Evolutionary conservation across 805 yeast genomes (phyloP).

Genomic region (Starmerella davenportii): DNA sequence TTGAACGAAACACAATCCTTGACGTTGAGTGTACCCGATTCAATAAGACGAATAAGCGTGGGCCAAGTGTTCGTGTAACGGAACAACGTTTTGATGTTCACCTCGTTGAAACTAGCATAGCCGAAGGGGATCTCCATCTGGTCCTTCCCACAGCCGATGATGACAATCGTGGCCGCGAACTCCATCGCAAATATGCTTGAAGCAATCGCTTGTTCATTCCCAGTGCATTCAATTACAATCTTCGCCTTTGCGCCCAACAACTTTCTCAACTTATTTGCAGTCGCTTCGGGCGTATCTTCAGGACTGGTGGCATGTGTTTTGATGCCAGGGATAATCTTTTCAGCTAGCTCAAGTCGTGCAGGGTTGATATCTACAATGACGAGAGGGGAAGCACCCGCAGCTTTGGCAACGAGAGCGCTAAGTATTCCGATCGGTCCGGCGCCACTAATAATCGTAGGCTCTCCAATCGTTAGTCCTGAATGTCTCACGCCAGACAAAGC

Average conservation of each 20-base stretch:
- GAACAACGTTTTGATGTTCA: conserved; percentile 34
- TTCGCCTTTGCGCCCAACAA: conserved; percentile 31
- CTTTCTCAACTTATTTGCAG: conserved; percentile 18
- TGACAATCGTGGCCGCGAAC: conserved; percentile 31
- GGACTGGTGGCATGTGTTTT: conserved; percentile 29
- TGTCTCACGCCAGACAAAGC: conserved; percentile 36
- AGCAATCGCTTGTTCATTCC: conserved; percentile 32
- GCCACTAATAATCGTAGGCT: conserved; percentile 33
- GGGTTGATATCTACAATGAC: conserved; percentile 33
- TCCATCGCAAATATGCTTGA: conserved; percentile 31
- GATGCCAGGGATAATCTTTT: conserved; percentile 30
- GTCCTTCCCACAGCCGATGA: conserved; percentile 37
- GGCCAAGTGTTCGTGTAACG: conserved; percentile 43
- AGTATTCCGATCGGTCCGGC: conserved; percentile 46
- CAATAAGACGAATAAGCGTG: conserved; percentile 32
- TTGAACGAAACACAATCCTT: conserved; percentile 34
- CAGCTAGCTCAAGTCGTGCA: conserved; percentile 31
- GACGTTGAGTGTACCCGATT: conserved; percentile 29
- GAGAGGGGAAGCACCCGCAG: conserved; percentile 37
- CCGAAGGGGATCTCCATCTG: conserved; percentile 35
- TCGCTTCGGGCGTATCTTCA: conserved; percentile 25
- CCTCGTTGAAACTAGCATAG: conserved; percentile 36
- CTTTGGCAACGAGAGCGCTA: conserved; percentile 31
- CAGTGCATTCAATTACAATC: conserved; percentile 37
- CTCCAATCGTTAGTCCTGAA: conserved; percentile 32